Conservation (phyloP, 805 yeast genomes). For the Wickerhamomyces canadensis region DNA sequence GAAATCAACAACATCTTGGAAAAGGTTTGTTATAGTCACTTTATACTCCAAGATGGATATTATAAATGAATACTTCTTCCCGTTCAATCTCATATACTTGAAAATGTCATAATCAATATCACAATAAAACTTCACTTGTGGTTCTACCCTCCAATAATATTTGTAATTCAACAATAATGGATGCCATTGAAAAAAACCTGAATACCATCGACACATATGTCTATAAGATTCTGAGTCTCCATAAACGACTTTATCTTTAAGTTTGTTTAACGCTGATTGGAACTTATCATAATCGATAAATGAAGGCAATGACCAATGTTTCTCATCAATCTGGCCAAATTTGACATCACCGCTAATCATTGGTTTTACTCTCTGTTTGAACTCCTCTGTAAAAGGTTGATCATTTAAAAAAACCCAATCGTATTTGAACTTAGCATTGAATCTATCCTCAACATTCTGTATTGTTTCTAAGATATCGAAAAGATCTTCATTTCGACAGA, state of each 20-base stretch:
- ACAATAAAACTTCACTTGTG: conserved; percentile 56
- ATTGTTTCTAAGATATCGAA: conserved; percentile 47
- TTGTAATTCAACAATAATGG: conserved; percentile 51
- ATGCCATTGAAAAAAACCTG: conserved; percentile 57
- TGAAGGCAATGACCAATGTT: conserved; percentile 64
- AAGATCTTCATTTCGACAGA: conserved; percentile 57
- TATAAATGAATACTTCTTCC: conserved; percentile 63
- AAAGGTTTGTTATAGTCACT: conserved; percentile 57
- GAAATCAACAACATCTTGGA: conserved; percentile 49
- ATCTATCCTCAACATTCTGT: conserved; percentile 31
- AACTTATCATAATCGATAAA: conserved; percentile 49
- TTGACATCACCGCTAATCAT: conserved; percentile 50
- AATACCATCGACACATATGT: conserved; percentile 52
- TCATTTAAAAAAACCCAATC: conserved; percentile 77
- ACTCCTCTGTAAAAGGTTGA: conserved; percentile 47
- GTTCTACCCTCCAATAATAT: conserved; percentile 77
- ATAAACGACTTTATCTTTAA: conserved; percentile 40
- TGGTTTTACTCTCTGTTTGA: conserved; percentile 37
- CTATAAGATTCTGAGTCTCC: conserved; percentile 59
- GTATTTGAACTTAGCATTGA: conserved; percentile 58
- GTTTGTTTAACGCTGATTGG: conserved; percentile 36
- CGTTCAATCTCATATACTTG: conserved; percentile 45
- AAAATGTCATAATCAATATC: conserved; percentile 62
- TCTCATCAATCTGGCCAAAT: conserved; percentile 50
- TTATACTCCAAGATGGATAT: conserved; percentile 58